Evolutionary conservation across 1,284 basidiomycete genomes (phyloP), one percentile per base, ranked within the genome.

Genomic region (Sporisorium exsertum): DNA sequence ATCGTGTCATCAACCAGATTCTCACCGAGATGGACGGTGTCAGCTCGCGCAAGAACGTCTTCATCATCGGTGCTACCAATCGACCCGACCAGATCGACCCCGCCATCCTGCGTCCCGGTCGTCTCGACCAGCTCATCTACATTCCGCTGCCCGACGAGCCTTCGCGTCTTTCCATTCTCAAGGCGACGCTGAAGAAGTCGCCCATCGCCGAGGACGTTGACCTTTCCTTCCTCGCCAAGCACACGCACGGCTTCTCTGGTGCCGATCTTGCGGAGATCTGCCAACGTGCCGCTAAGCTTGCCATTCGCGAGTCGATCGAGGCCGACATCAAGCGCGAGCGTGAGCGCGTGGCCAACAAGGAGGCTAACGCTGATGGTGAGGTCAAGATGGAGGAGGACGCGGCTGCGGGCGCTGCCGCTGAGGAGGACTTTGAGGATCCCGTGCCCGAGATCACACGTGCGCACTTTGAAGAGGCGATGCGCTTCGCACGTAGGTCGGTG

Each of bases 11-110:
- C 69, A 97, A 97, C 88, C 95, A 97, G 87, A 94, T 97, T 81
- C 90, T 85, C 5, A 99, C 97, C 64, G 97, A 99, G 88, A 98
- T 99, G 95, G 97, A 99, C 87, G 96, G 96, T 82, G 97, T 99
- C 93, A 85, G 97, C 87, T 90, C 94, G 51, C 98, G 97, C 91
- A 98, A 98, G 91, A 98, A 98, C 70, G 95, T 97, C 26, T 97
- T 97, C 89, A 95, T 97, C 87, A 98, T 99, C 73, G 96, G 95
- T 78, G 96, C 96, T 50, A 99, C 96, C 77, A 98, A 99, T 89
- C 89, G 96, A 86, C 97, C 96, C n/a, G 96, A 99, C 86, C 95
- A 97, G 87, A 97, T 99, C 81, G 97, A 99, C 86, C 89, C 94
- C 55, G 97, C 97, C 18, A 90, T 99, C 49, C 91, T 99, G 65